These are phyloP conservation scores for Rhodotorula sp. DNA, from an alignment of 1,284 basidiomycete genomes.

Conservation along the genomic window DNA sequence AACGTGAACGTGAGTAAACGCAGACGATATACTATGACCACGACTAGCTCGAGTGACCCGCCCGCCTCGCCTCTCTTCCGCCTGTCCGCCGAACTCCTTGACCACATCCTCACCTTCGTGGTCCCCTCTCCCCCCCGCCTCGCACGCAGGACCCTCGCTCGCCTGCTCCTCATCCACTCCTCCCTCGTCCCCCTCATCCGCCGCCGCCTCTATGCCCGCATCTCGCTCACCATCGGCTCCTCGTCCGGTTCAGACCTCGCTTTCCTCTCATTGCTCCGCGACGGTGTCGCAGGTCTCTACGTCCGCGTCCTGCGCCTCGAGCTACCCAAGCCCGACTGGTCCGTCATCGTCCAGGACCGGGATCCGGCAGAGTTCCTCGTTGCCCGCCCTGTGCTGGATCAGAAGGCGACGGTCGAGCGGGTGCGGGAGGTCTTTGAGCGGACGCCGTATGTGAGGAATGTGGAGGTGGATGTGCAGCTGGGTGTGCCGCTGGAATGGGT, in stretches of 20 bases:
- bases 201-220: constrained; percentile 5
- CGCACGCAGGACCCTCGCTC: background rate
- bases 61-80: constrained; percentile 4
- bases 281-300: background rate
- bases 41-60: background rate
- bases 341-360: background rate
- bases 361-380: constrained; percentile 9
- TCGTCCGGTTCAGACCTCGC: background rate
- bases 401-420: background rate
- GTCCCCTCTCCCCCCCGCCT: background rate
- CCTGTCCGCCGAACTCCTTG: constrained; percentile 25
- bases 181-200: constrained; percentile 10
- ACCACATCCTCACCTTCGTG: constrained; percentile 9
- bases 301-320: constrained; percentile 12
- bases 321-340: constrained; percentile 1
- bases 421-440: constrained; percentile 1
- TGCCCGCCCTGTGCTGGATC: constrained; percentile 2
- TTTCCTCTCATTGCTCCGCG: constrained; percentile 2
- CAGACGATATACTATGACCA: background rate
- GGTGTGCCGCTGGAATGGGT: constrained; percentile 9
- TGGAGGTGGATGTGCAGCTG: constrained; percentile 15
- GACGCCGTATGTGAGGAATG: background rate
- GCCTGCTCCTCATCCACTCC: constrained; percentile 8
- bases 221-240: constrained; percentile 12
- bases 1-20: background rate